Evolutionary conservation across 192 early-diverging fungal species (phyloP).

Genomic region (Obelidium mucronatum): DNA sequence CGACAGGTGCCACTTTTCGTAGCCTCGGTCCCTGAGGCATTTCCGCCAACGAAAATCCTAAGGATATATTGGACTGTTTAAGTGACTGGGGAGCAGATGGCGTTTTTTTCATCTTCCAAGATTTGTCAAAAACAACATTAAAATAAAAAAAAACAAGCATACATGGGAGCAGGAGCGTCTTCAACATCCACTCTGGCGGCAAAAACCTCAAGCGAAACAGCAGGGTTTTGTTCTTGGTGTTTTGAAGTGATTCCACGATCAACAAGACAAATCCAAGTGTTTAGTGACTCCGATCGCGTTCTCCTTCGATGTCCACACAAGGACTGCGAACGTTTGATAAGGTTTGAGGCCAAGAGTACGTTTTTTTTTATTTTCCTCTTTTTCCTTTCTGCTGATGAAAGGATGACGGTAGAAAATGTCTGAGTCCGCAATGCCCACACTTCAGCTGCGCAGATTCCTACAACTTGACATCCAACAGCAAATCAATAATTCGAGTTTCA

Average conservation of each 20-base stretch:
- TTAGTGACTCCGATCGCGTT: background rate
- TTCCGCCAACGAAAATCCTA: background rate
- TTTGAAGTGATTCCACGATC: constrained; percentile 3
- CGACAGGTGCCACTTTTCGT: no score
- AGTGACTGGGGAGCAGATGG: background rate
- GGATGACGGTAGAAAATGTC: constrained; percentile 22
- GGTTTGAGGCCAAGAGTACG: background rate
- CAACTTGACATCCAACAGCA: background rate
- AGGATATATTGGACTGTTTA: background rate
- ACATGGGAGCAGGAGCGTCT: constrained; percentile 29
- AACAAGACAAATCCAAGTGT: background rate
- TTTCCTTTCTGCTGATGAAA: background rate
- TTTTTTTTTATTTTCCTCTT: background rate
- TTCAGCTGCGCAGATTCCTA: constrained; percentile 33
- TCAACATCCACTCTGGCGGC: constrained; percentile 13
- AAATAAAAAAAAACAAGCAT: constrained; percentile 14
- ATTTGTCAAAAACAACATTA: background rate
- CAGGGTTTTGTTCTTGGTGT: constrained; percentile 39
- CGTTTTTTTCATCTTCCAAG: background rate
- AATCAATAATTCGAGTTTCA: background rate
- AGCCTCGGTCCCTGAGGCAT: background rate
- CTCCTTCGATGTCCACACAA: constrained; percentile 21
- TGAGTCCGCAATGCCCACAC: constrained; percentile 8
- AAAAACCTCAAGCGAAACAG: background rate
- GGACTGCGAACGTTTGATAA: constrained; percentile 30